phyloP scores from a whole-genome alignment of 2,329 filamentous ascomycete species.

The Onygena corvina region DNA sequence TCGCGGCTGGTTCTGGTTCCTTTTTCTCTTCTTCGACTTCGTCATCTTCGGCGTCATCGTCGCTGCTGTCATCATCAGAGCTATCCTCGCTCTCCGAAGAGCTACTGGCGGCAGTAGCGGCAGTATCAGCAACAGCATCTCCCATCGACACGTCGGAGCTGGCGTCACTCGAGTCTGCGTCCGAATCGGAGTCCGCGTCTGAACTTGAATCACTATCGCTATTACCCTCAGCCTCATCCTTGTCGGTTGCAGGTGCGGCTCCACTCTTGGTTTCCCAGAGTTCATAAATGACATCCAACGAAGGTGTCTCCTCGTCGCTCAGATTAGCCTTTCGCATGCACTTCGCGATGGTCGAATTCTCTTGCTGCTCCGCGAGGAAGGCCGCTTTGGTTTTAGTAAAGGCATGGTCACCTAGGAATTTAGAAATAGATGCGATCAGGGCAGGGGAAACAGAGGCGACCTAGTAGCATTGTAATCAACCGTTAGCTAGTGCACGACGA shows the following conservation, averaged over 20 bases:
- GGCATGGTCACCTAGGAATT: slow-evolving; percentile 55
- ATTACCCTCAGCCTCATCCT: slow-evolving; percentile 20
- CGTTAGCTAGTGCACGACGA: not conserved
- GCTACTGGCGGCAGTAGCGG: slow-evolving; percentile 15
- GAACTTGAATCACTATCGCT: slow-evolving; percentile 17
- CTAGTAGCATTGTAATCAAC: not conserved
- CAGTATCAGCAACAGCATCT: slow-evolving; percentile 23
- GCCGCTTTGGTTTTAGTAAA: slow-evolving; percentile 50
- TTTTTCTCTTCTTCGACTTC: slow-evolving; percentile 16
- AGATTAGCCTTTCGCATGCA: slow-evolving; percentile 15
- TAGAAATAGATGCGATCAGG: slow-evolving; percentile 54
- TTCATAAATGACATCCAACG: slow-evolving; percentile 32
- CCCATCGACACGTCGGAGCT: slow-evolving; percentile 31
- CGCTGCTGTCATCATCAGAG: slow-evolving; percentile 39
- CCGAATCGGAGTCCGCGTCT: slow-evolving; percentile 8
- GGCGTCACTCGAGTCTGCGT: slow-evolving; percentile 28
- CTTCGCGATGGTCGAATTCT: slow-evolving; percentile 22
- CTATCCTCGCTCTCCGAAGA: slow-evolving; percentile 38
- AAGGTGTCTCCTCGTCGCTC: slow-evolving; percentile 21
- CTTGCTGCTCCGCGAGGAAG: slow-evolving; percentile 51
- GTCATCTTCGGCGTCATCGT: too few relatives aligned
- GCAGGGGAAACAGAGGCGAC: slow-evolving; percentile 38
- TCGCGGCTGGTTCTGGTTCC: slow-evolving; percentile 21
- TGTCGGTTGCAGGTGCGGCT: slow-evolving; percentile 15
- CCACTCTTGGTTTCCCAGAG: slow-evolving; percentile 18